Conservation (phyloP, 352 stramenopile species). For the Phytophthora melonis region DNA sequence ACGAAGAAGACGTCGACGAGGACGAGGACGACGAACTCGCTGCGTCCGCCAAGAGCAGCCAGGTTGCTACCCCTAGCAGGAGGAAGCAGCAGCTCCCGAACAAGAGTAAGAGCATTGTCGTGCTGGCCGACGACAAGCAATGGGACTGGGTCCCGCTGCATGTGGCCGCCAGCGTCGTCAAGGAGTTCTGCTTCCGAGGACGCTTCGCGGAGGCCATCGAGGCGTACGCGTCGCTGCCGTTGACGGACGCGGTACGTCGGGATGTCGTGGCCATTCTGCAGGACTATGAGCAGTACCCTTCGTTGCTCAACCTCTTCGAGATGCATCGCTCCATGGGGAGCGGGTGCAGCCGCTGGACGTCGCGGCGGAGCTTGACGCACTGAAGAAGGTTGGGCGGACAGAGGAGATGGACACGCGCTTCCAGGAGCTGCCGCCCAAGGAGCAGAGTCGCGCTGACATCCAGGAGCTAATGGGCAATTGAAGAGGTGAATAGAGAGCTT, state of each 20-base stretch:
- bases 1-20: conserved; percentile 17
- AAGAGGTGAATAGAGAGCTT: conserved; percentile 6
- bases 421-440: conserved; percentile 51
- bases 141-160: conserved; percentile 42
- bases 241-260: conserved; percentile 39
- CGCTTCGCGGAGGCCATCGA: conserved; percentile 65
- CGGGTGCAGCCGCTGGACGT: conserved; percentile 47
- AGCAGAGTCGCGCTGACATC: conserved; percentile 63
- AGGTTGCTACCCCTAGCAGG: not conserved
- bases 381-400: conserved; percentile 51
- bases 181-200: conserved; percentile 65
- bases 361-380: conserved; percentile 52
- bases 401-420: conserved; percentile 62
- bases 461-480: conserved; percentile 55
- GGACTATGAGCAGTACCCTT: conserved; percentile 67
- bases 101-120: conserved; percentile 19
- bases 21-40: conserved; percentile 11
- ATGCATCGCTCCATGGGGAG: conserved; percentile 44
- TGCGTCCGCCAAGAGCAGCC: conserved; percentile 4
- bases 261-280: conserved; percentile 50
- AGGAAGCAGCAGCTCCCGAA: conserved; percentile 16
- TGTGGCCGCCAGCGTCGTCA: conserved; percentile 39
- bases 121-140: conserved; percentile 30
- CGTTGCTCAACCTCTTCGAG: conserved; percentile 57
- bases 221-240: conserved; percentile 53